Evolutionary conservation across 2,329 filamentous ascomycete genomes (phyloP).

Genomic region (Hymenotorrendiella dingleyae): DNA sequence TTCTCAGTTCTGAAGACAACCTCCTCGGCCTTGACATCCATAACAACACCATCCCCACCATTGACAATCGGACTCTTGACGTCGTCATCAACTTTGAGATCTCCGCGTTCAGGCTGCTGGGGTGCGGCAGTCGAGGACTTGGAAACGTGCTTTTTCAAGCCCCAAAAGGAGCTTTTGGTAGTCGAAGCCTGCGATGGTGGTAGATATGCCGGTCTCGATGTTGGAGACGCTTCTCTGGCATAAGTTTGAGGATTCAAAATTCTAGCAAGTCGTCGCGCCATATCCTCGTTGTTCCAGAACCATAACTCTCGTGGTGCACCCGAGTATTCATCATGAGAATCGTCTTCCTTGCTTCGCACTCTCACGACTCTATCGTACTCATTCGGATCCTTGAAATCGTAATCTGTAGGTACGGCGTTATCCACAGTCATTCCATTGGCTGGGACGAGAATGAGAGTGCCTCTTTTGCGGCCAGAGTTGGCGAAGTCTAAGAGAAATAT

Average conservation of each 20-base stretch:
- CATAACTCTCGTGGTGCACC: conserved; percentile 7
- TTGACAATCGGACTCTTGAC: not conserved
- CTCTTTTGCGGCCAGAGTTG: conserved; percentile 17
- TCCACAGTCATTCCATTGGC: conserved; percentile 16
- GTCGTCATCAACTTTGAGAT: conserved; percentile 5
- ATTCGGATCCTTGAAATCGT: conserved; percentile 18
- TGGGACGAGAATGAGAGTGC: conserved; percentile 26
- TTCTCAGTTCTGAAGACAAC: conserved; percentile 60
- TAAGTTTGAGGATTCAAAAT: conserved; percentile 17
- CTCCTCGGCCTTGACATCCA: conserved; percentile 33
- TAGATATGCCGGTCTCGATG: conserved; percentile 7
- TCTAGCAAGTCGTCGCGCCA: conserved; percentile 20
- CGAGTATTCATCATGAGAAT: conserved; percentile 3
- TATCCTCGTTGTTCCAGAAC: conserved; percentile 24
- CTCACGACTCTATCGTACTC: conserved; percentile 18
- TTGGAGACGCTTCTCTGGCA: conserved; percentile 10
- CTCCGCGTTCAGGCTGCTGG: conserved; percentile 3
- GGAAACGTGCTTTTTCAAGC: conserved; percentile 13
- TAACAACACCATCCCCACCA: conserved; percentile 15
- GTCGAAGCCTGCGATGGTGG: not conserved
- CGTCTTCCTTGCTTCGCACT: conserved; percentile 18
- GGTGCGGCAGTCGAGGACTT: not conserved
- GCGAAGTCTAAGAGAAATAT: conserved; percentile 25
- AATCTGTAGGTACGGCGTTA: conserved; percentile 21
- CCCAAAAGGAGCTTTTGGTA: conserved; percentile 13